These are phyloP conservation scores for Ustilago nuda DNA, from an alignment of 1,284 basidiomycete genomes.

Conservation along the genomic window DNA sequence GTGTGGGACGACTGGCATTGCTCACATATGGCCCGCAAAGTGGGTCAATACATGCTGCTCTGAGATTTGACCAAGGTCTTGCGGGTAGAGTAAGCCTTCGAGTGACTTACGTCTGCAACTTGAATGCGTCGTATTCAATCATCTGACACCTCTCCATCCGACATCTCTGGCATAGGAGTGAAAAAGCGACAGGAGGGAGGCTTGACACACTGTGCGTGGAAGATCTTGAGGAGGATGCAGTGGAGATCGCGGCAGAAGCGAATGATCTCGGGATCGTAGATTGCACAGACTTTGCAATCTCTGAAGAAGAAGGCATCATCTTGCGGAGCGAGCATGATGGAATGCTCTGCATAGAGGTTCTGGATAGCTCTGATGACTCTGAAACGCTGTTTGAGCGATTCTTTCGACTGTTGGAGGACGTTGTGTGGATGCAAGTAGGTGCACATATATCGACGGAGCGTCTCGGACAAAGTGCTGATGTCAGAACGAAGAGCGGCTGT, in stretches of 20 bases:
- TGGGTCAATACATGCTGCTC: too few relatives aligned
- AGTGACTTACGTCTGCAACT: too few relatives aligned
- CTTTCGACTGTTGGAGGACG: slow-evolving; percentile 18
- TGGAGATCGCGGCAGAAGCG: slow-evolving; percentile 35
- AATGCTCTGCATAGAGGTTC: slow-evolving; percentile 29
- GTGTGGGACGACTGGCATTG: too few relatives aligned
- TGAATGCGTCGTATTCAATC: background rate
- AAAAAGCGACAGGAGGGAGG: slow-evolving; percentile 25
- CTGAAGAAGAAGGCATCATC: slow-evolving; percentile 35
- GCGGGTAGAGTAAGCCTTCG: too few relatives aligned
- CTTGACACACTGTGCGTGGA: slow-evolving; percentile 23
- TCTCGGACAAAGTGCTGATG: slow-evolving; percentile 29
- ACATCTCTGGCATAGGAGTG: slow-evolving; percentile 21
- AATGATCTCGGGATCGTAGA: slow-evolving; percentile 38
- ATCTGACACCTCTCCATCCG: slow-evolving; percentile 11
- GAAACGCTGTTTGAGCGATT: slow-evolving; percentile 19
- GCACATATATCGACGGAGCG: slow-evolving; percentile 34
- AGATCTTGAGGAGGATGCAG: slow-evolving; percentile 24
- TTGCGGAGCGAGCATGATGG: slow-evolving; percentile 28
- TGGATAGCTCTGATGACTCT: slow-evolving; percentile 28
- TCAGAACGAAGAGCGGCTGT: slow-evolving; percentile 24
- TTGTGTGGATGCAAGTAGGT: slow-evolving; percentile 24
- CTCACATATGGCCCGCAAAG: too few relatives aligned
- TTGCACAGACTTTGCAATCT: slow-evolving; percentile 24
- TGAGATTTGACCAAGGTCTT: too few relatives aligned